These are phyloP conservation scores for Lotus japonicus DNA, from an alignment of 306 rosid species.

Conservation along the genomic window DNA sequence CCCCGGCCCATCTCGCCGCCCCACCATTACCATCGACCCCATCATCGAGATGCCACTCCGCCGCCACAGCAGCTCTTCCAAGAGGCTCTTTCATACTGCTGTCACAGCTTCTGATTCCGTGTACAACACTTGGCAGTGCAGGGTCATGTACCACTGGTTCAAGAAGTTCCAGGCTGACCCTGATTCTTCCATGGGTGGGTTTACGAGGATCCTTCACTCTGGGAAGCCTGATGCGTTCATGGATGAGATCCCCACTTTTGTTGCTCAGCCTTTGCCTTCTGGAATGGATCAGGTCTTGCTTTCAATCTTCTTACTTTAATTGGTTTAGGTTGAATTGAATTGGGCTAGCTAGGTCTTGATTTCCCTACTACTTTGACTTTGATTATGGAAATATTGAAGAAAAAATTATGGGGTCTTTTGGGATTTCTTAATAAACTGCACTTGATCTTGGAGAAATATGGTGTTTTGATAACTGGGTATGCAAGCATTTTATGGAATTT, in stretches of 20 bases:
- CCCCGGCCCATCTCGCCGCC: slow-evolving; percentile 66
- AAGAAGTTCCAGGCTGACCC: slow-evolving; percentile 50
- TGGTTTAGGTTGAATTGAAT: background rate
- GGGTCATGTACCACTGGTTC: slow-evolving; percentile 93
- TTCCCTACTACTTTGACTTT: too few relatives aligned
- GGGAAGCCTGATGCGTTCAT: slow-evolving; percentile 73
- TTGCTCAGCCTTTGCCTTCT: slow-evolving; percentile 93
- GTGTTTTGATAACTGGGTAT: too few relatives aligned
- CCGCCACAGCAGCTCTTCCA: slow-evolving; percentile 17
- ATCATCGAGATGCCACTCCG: slow-evolving; percentile 79
- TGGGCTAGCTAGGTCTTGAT: too few relatives aligned
- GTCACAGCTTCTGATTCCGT: slow-evolving; percentile 92
- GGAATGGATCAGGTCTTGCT: slow-evolving; percentile 82
- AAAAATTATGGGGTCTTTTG: too few relatives aligned
- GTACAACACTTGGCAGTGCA: slow-evolving; percentile 95
- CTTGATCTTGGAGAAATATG: too few relatives aligned
- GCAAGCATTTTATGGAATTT: too few relatives aligned
- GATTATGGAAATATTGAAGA: too few relatives aligned
- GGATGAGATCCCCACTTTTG: slow-evolving; percentile 95
- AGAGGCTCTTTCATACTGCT: slow-evolving; percentile 83
- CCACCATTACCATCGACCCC: slow-evolving; percentile 56
- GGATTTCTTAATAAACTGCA: too few relatives aligned
- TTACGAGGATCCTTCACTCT: slow-evolving; percentile 84
- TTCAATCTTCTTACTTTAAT: background rate
- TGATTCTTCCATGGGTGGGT: slow-evolving; percentile 89